Percentiles rank a stretch among this genome's conserved stretches.
Conservation (phyloP, 1,139 yeast genomes). For the Saccharomycopsis hybrid region DNA sequence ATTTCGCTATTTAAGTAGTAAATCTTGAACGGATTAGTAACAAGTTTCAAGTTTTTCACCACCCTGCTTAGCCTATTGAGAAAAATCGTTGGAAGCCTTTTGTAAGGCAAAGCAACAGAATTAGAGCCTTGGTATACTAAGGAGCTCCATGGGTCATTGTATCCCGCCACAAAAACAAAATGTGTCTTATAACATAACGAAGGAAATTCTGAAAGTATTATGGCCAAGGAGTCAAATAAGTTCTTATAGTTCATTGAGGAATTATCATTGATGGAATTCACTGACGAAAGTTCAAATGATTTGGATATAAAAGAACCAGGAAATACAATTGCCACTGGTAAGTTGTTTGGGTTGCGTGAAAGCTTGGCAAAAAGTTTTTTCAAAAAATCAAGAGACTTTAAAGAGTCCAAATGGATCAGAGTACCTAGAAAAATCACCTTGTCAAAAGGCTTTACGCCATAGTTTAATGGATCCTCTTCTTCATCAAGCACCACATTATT, state of each 20-base stretch:
- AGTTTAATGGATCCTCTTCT: background rate
- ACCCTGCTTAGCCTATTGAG: slow-evolving; percentile 59
- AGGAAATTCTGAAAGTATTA: slow-evolving; percentile 44
- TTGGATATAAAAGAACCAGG: slow-evolving; percentile 66
- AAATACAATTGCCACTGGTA: slow-evolving; percentile 56
- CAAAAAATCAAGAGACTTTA: slow-evolving; percentile 52
- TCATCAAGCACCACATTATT: background rate
- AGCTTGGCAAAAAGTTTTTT: slow-evolving; percentile 50
- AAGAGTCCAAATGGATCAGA: slow-evolving; percentile 60
- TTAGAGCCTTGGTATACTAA: slow-evolving; percentile 61
- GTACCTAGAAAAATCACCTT: slow-evolving; percentile 67
- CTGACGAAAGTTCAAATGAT: slow-evolving; percentile 48
- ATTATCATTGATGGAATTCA: slow-evolving; percentile 37
- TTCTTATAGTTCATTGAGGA: slow-evolving; percentile 53
- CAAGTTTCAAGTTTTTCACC: slow-evolving; percentile 62
- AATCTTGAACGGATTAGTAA: slow-evolving; percentile 71
- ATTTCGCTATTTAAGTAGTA: slow-evolving; percentile 81
- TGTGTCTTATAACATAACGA: slow-evolving; percentile 38
- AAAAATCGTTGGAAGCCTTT: slow-evolving; percentile 63
- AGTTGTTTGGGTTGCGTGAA: slow-evolving; percentile 34
- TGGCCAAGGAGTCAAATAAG: slow-evolving; percentile 66
- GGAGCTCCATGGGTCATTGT: slow-evolving; percentile 90
- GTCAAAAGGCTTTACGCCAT: slow-evolving; percentile 25
- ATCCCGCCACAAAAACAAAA: slow-evolving; percentile 75
- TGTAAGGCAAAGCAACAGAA: slow-evolving; percentile 61